Evolutionary conservation across 23 red algal genomes (phyloP), one percentile per base, ranked within the genome.

Genomic region (Gracilaria gracilis): DNA sequence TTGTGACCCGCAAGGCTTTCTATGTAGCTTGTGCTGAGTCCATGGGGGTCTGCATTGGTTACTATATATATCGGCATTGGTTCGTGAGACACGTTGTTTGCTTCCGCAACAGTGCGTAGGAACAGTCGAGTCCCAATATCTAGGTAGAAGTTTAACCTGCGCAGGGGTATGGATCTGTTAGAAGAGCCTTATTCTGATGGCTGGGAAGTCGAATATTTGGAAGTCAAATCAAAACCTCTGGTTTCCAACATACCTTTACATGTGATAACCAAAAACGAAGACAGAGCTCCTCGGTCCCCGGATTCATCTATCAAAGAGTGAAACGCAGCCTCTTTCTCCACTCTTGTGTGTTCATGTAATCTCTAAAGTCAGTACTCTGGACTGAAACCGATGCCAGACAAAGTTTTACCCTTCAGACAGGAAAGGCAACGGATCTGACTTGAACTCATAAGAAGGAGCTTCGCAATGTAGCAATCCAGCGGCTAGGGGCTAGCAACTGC

Each of bases 241-340:
- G 11, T 27, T 31, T 14, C 6, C 15, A 1, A 76, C 76, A 25
- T 79, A 86, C 89, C 89, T 80, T 93, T 85, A 21, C 83, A 71
- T 14, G 83, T 80, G 14, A 86, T 50, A 84, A 93, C 21, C 47
- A 85, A 20, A 62, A 58, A 93, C 24, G 71, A 33, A n/a, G 49
- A 62, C 39, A 90, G 25, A 17, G 74, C 24, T 53, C 77, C 67
- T 27, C 29, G 37, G 2, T n/a, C 57, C 23, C 20, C 0, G 19
- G 87, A 58, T 47, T 90, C 87, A 57, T 81, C 53, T 0, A 90
- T 70, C 54, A 90, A 49, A 32, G 87, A 90, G 42, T 67, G 32
- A 70, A 94, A 87, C 24, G 74, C 44, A 15, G 91, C 67, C 44
- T 94, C 91, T 58, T 94, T 94, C 82, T 94, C 91, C n/a, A 94